Conservation (phyloP, 805 yeast species). For the Naumovozyma castellii region DNA sequence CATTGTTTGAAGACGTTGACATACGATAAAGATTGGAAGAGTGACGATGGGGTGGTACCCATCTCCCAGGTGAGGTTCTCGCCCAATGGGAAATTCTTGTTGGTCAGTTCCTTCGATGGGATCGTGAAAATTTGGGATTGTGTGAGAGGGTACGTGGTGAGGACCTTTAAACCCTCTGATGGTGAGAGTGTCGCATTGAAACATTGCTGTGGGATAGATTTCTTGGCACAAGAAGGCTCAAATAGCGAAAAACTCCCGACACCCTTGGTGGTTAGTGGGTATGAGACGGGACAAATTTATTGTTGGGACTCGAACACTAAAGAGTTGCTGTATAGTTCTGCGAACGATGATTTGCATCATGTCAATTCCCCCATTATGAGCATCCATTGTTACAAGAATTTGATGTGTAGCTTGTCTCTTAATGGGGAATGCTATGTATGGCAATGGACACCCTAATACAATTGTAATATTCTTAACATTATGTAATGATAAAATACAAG, state of each 20-base stretch:
- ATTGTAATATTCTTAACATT: too few relatives aligned
- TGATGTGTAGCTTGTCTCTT: slow-evolving; percentile 20
- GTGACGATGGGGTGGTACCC: slow-evolving; percentile 48
- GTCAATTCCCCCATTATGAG: slow-evolving; percentile 17
- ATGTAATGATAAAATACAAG: too few relatives aligned
- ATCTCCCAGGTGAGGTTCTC: slow-evolving; percentile 64
- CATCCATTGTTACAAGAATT: slow-evolving; percentile 12
- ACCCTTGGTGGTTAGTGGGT: slow-evolving; percentile 24
- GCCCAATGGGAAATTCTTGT: slow-evolving; percentile 70
- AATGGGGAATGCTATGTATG: slow-evolving; percentile 24
- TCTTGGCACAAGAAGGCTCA: slow-evolving; percentile 14
- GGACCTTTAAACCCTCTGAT: slow-evolving; percentile 40
- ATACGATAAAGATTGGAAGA: slow-evolving; percentile 64
- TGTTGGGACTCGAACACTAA: slow-evolving; percentile 22
- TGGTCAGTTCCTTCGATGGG: slow-evolving; percentile 78
- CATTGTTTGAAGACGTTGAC: slow-evolving; percentile 87
- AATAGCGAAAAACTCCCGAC: slow-evolving; percentile 5
- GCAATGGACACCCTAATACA: slow-evolving; percentile 11
- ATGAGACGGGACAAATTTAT: slow-evolving; percentile 20
- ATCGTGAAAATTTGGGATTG: slow-evolving; percentile 76
- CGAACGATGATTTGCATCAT: slow-evolving; percentile 7
- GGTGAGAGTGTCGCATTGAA: slow-evolving; percentile 6
- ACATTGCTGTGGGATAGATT: slow-evolving; percentile 25
- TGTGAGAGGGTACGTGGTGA: slow-evolving; percentile 68
- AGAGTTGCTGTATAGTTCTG: slow-evolving; percentile 9